Percentiles rank a stretch among this genome's conserved stretches.
phyloP scores from a whole-genome alignment of 345 rosid genomes.

The Pistacia integerrima region DNA sequence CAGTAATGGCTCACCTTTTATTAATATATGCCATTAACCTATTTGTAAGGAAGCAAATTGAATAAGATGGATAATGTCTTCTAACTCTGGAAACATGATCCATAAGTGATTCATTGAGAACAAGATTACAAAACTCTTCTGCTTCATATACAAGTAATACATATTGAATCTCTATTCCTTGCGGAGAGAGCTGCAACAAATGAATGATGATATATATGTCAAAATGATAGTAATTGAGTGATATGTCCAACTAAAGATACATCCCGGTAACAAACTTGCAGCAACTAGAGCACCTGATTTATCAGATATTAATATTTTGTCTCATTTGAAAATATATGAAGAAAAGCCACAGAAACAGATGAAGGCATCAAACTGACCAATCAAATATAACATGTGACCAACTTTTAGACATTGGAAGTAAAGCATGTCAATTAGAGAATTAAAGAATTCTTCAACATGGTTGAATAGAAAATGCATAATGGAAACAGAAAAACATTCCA shows the following conservation, averaged over 20 bases:
- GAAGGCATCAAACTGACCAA: neutral
- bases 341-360: neutral
- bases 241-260: neutral
- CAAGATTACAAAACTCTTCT: conserved; percentile 83
- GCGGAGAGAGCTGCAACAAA: conserved; percentile 57
- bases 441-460: neutral
- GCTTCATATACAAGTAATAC: conserved; percentile 70
- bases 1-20: conserved; percentile 53
- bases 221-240: conserved; percentile 13
- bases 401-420: neutral
- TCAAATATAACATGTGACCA: conserved; percentile 2
- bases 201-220: conserved; percentile 8
- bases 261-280: neutral
- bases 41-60: conserved; percentile 87
- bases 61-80: conserved; percentile 69
- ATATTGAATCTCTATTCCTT: conserved; percentile 54
- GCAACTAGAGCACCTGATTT: neutral
- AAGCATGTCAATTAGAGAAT: neutral
- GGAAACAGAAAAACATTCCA: neutral
- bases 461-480: neutral
- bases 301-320: neutral
- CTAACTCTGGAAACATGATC: conserved; percentile 61
- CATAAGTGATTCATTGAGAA: conserved; percentile 50
- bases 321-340: neutral
- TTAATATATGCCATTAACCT: conserved; percentile 75